Conservation (phyloP, 805 yeast genomes). For the Ogataea pilisensis region DNA sequence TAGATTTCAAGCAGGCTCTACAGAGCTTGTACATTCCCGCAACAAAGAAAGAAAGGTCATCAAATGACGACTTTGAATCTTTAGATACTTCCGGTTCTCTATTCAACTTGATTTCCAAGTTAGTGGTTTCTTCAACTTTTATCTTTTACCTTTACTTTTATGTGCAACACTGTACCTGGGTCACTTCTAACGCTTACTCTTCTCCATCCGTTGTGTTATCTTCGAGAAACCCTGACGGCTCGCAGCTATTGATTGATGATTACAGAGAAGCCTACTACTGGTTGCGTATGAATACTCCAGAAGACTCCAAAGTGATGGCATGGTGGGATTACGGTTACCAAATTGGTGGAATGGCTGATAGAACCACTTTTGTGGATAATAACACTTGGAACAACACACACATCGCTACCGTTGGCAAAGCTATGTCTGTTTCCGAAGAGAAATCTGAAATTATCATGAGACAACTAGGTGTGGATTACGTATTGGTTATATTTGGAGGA, state of each 20-base stretch:
- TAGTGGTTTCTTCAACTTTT: constrained; percentile 63
- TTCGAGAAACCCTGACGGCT: constrained; percentile 79
- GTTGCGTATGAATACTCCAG: constrained; percentile 96
- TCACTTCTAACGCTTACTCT: constrained; percentile 90
- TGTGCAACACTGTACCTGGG: constrained; percentile 96
- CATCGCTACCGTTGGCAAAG: constrained; percentile 98
- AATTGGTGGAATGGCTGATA: constrained; percentile 99
- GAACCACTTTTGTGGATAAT: constrained; percentile 97
- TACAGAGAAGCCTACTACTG: constrained; percentile 98
- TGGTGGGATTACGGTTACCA: constrained; percentile 99
- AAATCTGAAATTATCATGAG: constrained; percentile 83
- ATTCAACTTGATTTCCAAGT: constrained; percentile 48
- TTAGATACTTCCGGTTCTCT: constrained; percentile 3
- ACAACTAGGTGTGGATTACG: constrained; percentile 93
- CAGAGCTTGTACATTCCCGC: constrained; percentile 5
- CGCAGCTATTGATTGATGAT: constrained; percentile 83
- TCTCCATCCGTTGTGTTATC: constrained; percentile 97
- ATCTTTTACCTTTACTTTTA: constrained; percentile 71
- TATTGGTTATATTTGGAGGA: constrained; percentile 92
- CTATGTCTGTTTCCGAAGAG: constrained; percentile 88
- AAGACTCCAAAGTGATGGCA: constrained; percentile 93
- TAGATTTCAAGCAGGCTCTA: constrained; percentile 44
- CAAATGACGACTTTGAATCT: not conserved
- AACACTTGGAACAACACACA: constrained; percentile 99
- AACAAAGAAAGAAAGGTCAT: not conserved